Conservation (phyloP, 257 asterid genomes). For the Cinchona pubescens region DNA sequence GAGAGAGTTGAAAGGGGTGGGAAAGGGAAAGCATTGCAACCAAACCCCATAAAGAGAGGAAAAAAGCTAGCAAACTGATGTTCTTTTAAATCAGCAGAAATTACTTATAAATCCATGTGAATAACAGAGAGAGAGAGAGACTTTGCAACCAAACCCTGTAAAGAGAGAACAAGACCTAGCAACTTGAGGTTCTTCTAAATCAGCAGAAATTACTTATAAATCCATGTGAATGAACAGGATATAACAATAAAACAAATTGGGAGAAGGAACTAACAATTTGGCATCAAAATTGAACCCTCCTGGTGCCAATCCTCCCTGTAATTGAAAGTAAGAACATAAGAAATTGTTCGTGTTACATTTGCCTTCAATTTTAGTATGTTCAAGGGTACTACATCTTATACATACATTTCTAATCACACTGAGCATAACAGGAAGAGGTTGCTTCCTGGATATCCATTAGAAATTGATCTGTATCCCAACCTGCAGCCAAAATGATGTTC, state of each 20-base stretch:
- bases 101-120: too few species aligned
- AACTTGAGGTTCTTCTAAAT: neutral
- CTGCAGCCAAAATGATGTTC: constrained; percentile 34
- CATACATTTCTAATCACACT: constrained; percentile 76
- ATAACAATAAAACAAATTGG: neutral
- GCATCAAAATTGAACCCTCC: constrained; percentile 99
- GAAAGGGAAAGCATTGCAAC: too few species aligned
- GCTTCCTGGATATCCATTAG: constrained; percentile 95
- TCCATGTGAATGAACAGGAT: neutral
- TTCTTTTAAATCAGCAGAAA: too few species aligned
- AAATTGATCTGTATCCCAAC: constrained; percentile 99
- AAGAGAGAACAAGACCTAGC: neutral
- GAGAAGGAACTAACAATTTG: constrained; percentile 54
- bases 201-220: neutral
- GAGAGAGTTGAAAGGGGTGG: neutral
- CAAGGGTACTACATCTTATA: neutral
- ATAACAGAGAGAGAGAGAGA: too few species aligned
- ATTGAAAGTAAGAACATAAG: constrained; percentile 9
- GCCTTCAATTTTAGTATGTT: neutral
- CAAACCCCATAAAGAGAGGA: too few species aligned
- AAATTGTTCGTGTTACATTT: neutral
- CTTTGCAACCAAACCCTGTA: neutral
- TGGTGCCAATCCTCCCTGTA: constrained; percentile 91
- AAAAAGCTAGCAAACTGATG: too few species aligned
- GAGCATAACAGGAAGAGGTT: constrained; percentile 80